Conservation (phyloP, 2,329 filamentous ascomycete species). For the Calonectria hongkongensis region DNA sequence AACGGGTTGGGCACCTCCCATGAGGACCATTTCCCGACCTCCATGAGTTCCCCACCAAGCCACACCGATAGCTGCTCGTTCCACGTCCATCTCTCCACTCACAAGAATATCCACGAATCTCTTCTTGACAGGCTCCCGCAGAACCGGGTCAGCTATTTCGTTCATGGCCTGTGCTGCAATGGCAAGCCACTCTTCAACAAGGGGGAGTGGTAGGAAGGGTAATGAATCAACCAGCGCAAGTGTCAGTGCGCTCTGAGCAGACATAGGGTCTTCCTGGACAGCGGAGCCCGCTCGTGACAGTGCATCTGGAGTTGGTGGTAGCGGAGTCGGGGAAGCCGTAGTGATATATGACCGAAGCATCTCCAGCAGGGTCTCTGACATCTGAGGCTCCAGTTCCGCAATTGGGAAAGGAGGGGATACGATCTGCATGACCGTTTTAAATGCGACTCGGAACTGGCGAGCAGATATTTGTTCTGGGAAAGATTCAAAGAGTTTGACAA, state of each 20-base stretch:
- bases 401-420: conserved; percentile 87
- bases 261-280: conserved; percentile 66
- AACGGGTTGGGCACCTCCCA: conserved; percentile 50
- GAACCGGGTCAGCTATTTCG: conserved; percentile 74
- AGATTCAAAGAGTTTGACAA: conserved; percentile 85
- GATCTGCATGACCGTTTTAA: conserved; percentile 89
- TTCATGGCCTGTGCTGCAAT: conserved; percentile 81
- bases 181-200: conserved; percentile 88
- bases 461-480: conserved; percentile 87
- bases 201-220: conserved; percentile 80
- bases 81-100: conserved; percentile 91
- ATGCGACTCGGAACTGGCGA: conserved; percentile 91
- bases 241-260: conserved; percentile 85
- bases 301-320: conserved; percentile 63
- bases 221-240: conserved; percentile 88
- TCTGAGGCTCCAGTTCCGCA: conserved; percentile 81
- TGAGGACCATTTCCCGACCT: conserved; percentile 71
- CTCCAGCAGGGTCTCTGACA: conserved; percentile 89
- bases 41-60: conserved; percentile 86
- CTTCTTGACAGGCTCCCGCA: conserved; percentile 79
- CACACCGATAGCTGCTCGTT: conserved; percentile 85
- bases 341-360: conserved; percentile 79
- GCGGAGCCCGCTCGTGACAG: conserved; percentile 56
- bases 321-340: conserved; percentile 67
- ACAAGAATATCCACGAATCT: conserved; percentile 88